phyloP scores from a whole-genome alignment of 768 basidiomycete species.

The Hortiboletus campestris region DNA sequence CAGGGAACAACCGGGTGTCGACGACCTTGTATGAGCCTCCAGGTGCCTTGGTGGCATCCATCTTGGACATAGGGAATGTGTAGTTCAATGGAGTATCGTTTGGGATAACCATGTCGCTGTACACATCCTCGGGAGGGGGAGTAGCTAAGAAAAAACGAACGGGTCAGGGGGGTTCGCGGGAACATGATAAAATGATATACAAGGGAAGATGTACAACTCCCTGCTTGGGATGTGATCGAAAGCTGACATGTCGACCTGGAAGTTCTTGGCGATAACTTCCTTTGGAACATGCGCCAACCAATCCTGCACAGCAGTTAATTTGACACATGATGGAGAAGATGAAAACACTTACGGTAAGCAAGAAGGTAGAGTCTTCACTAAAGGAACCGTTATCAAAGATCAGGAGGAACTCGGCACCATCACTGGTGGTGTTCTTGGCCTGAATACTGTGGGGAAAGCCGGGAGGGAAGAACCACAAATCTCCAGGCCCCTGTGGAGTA shows the following conservation, averaged over 20 bases:
- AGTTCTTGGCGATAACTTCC: constrained; percentile 64
- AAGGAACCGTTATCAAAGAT: constrained; percentile 44
- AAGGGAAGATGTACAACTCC: constrained; percentile 56
- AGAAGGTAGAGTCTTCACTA: constrained; percentile 58
- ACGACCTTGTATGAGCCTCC: constrained; percentile 63
- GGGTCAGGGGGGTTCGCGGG: neutral
- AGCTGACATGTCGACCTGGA: constrained; percentile 43
- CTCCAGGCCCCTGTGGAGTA: constrained; percentile 31
- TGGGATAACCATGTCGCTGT: constrained; percentile 45
- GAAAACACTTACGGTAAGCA: constrained; percentile 28
- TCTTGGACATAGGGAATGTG: constrained; percentile 52
- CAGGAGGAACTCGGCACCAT: constrained; percentile 54
- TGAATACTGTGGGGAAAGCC: constrained; percentile 57
- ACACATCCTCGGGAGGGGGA: constrained; percentile 42
- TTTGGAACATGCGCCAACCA: constrained; percentile 66
- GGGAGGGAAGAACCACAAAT: constrained; percentile 61
- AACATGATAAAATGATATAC: constrained; percentile 20
- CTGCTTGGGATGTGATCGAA: constrained; percentile 54
- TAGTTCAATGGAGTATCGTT: constrained; percentile 52
- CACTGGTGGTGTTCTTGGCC: constrained; percentile 45
- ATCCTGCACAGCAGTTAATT: constrained; percentile 39
- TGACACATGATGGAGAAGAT: neutral
- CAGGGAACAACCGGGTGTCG: constrained; percentile 53
- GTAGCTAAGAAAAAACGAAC: constrained; percentile 28
- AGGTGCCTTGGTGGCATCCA: constrained; percentile 39